Evolutionary conservation across 164 flowering plant species (phyloP), one percentile per base, ranked within the genome.

Genomic region (Umbellularia californica): DNA sequence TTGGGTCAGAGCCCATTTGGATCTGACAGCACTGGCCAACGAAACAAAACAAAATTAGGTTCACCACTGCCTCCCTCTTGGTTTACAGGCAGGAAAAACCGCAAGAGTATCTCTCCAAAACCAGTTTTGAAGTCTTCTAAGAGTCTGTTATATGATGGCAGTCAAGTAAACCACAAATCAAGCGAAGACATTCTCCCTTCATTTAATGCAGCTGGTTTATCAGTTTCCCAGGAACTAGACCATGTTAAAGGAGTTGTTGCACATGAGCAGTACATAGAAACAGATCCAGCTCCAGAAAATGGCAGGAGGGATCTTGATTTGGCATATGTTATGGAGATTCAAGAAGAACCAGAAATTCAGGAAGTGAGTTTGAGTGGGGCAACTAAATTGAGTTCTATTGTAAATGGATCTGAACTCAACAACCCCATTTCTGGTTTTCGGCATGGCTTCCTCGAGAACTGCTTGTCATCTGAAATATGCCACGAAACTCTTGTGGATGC

Each of bases 1-100:
- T 78, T 89, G 77, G 92, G 92, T 55, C 92, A 86, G 76, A 89
- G 92, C 76, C 92, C 92, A 55, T 74, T 83, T 63, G 84, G 84
- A 25, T 81, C 86, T 27, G 88, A 87, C 70, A 62, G 79, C 67
- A 76, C 85, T 12, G 83, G 86, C 35, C 87, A 84, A 50, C 71
- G 81, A 30, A 82, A 63, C 64, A 83, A 70, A 72, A 79, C 79
- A 68, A 86, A 83, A 60, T 51, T 35, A 20, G 80, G 82, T 24
- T 85, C 90, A 11, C 88, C 90, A 11, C 76, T 89, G 51, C 89
- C 89, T 1, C 87, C 92, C 2, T 87, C 89, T 3, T 85, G 90
- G 89, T 87, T 89, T 77, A 72, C 85, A 27, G 79, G 85, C 50
- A 78, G 79, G 74, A 85, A 77, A 71, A 84, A 80, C 73, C 77